Evolutionary conservation across 2,329 filamentous ascomycete species (phyloP).

Genomic region (Coniochaeta prunicola): DNA sequence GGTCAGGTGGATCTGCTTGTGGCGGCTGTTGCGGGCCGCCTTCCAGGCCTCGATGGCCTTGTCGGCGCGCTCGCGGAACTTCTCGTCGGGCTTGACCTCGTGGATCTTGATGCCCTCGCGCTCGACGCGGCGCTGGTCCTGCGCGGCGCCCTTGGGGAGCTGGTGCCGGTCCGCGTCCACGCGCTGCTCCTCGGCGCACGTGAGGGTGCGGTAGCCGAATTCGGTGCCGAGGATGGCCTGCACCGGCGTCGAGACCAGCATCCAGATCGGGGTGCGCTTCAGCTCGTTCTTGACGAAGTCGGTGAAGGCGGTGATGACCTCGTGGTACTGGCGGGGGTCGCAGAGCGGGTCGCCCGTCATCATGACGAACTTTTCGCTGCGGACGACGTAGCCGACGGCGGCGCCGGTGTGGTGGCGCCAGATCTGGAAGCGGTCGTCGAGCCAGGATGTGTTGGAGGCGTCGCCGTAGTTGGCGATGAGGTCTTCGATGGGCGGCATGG

Average conservation of each 20-base stretch:
- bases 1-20: constrained; percentile 76
- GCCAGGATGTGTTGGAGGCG: constrained; percentile 88
- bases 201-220: constrained; percentile 82
- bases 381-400: constrained; percentile 68
- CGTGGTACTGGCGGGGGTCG: constrained; percentile 66
- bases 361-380: constrained; percentile 61
- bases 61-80: constrained; percentile 63
- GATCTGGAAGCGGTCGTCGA: constrained; percentile 80
- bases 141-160: constrained; percentile 41
- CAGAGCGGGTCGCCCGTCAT: constrained; percentile 84
- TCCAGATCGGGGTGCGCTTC: constrained; percentile 62
- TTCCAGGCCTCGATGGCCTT: constrained; percentile 74
- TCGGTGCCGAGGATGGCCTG: constrained; percentile 75
- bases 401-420: constrained; percentile 83
- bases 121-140: constrained; percentile 75
- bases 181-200: constrained; percentile 82
- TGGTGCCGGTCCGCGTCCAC: constrained; percentile 69
- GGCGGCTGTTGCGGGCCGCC: constrained; percentile 56
- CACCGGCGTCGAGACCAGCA: constrained; percentile 72
- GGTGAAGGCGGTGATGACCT: constrained; percentile 68
- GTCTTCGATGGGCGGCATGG: constrained; percentile 70
- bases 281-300: constrained; percentile 65
- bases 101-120: constrained; percentile 77
- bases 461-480: constrained; percentile 94
- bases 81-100: constrained; percentile 61